Evolutionary conservation across 1,284 basidiomycete species (phyloP).

Genomic region (Phylloboletellus chloephorus): DNA sequence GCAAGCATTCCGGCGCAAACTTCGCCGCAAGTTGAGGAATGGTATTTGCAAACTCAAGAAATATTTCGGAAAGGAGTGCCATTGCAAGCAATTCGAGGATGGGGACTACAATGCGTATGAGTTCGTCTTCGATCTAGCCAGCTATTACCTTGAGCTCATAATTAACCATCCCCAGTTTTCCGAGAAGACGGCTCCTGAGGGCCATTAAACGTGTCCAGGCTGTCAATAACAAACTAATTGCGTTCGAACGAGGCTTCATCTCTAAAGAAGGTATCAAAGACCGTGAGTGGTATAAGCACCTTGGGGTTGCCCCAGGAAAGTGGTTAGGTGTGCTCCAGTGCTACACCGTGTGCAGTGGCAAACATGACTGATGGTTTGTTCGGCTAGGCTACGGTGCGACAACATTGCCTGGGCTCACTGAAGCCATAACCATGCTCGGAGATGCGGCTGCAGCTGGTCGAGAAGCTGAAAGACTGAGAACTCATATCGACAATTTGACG

Average conservation of each 20-base stretch:
- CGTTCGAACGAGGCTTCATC: conserved; percentile 70
- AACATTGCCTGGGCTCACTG: conserved; percentile 57
- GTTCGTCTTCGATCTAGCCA: conserved; percentile 19
- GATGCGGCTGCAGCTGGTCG: conserved; percentile 39
- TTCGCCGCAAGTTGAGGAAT: conserved; percentile 21
- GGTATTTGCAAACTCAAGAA: conserved; percentile 30
- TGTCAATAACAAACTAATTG: conserved; percentile 55
- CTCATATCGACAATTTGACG: conserved; percentile 39
- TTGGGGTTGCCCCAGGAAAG: conserved; percentile 70
- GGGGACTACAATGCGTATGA: conserved; percentile 1
- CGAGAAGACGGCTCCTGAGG: conserved; percentile 35
- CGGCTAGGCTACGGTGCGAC: conserved; percentile 55
- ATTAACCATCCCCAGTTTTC: conserved; percentile 15
- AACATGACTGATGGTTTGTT: conserved; percentile 8
- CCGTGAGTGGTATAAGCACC: conserved; percentile 67
- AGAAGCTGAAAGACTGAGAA: conserved; percentile 45
- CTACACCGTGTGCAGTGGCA: conserved; percentile 10
- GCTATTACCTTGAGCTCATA: no score
- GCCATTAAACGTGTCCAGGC: conserved; percentile 46
- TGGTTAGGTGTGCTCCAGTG: conserved; percentile 49
- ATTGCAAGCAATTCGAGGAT: conserved; percentile 12
- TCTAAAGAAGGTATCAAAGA: conserved; percentile 60
- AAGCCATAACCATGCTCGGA: conserved; percentile 51
- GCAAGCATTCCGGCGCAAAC: conserved; percentile 5
- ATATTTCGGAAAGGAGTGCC: conserved; percentile 23